These are phyloP conservation scores for Komagataella phaffii DNA, from an alignment of 805 yeast species.

Conservation along the genomic window DNA sequence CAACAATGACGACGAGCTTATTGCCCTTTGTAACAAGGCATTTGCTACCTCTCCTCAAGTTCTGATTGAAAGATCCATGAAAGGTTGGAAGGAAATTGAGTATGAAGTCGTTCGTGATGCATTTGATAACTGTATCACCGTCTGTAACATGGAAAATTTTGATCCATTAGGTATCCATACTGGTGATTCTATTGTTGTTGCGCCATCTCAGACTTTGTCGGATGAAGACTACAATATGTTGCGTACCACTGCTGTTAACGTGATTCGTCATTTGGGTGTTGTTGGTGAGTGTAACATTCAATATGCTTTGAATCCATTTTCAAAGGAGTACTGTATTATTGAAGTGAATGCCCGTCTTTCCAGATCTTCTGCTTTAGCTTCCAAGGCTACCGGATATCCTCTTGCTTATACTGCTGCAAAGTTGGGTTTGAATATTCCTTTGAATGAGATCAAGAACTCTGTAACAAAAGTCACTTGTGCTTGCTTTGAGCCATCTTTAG, in stretches of 20 bases:
- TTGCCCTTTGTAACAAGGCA: conserved; percentile 77
- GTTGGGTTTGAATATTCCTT: conserved; percentile 83
- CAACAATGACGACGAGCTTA: conserved; percentile 69
- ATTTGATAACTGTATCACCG: conserved; percentile 94
- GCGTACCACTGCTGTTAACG: conserved; percentile 94
- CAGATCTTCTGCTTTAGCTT: conserved; percentile 97
- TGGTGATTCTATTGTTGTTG: conserved; percentile 98
- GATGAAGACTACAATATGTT: conserved; percentile 97
- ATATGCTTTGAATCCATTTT: conserved; percentile 87
- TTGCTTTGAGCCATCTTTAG: conserved; percentile 94
- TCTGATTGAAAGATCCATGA: conserved; percentile 89
- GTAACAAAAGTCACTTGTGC: conserved; percentile 92
- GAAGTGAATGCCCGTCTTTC: conserved; percentile 97
- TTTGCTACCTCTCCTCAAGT: conserved; percentile 96
- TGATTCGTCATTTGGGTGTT: conserved; percentile 93
- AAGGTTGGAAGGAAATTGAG: conserved; percentile 99
- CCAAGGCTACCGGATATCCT: conserved; percentile 98
- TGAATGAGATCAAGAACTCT: conserved; percentile 83
- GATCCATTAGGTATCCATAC: conserved; percentile 98
- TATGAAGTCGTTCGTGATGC: conserved; percentile 98
- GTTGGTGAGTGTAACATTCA: conserved; percentile 99
- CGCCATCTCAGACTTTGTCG: conserved; percentile 94
- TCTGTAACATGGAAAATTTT: conserved; percentile 98
- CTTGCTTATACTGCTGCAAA: conserved; percentile 97
- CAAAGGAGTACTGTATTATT: conserved; percentile 91